Conservation (phyloP, 139 green algal species). For the Closterium sp. region DNA sequence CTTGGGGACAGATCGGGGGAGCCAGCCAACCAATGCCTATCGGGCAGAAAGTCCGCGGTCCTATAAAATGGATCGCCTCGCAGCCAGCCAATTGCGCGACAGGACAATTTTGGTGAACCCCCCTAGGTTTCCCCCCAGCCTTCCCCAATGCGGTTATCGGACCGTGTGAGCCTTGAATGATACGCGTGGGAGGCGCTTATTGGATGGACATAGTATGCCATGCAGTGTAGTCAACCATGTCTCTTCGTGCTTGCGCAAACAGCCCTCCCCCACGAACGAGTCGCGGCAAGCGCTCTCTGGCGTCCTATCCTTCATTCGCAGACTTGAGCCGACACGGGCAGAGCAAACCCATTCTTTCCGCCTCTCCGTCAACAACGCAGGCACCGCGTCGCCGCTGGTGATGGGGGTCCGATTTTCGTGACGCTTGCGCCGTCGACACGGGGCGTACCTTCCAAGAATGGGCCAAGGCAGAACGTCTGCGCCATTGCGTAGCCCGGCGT, state of each 20-base stretch:
- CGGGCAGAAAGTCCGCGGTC: too few species aligned
- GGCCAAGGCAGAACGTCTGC: too few species aligned
- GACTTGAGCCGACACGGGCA: neutral
- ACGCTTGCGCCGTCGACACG: neutral
- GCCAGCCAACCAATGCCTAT: too few species aligned
- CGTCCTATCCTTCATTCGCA: neutral
- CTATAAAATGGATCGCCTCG: too few species aligned
- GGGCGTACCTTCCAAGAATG: neutral
- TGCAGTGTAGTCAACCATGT: neutral
- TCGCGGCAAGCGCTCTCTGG: neutral
- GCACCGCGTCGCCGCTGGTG: neutral
- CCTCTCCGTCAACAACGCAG: neutral
- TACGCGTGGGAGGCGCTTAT: neutral
- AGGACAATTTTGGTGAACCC: neutral
- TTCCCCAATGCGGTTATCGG: too few species aligned
- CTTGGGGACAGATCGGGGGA: too few species aligned
- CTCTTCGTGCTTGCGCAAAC: neutral
- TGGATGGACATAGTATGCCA: too few species aligned
- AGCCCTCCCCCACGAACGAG: neutral
- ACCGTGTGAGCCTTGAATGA: neutral
- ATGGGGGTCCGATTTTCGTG: neutral
- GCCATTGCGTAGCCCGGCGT: too few species aligned
- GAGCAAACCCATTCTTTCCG: neutral
- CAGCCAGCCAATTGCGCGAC: neutral
- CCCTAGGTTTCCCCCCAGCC: neutral